Base-by-base conservation (phyloP, 768 basidiomycete genomes). In the Mycena venus region DNA sequence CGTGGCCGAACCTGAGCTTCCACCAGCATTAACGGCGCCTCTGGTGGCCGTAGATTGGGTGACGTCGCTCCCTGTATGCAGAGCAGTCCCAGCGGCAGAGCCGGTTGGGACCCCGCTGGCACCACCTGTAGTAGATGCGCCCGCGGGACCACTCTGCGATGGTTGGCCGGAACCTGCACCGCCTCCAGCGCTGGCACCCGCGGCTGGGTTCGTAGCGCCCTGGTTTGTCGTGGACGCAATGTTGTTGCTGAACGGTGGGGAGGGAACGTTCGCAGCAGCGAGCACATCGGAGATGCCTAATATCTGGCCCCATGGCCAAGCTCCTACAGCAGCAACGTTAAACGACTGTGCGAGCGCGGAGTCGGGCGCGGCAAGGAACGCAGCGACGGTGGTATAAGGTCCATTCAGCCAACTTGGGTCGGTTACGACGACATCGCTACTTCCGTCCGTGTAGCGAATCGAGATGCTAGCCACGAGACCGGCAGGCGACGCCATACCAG, bases 351-450 rank as follows among this genome's bases (percentile, higher is more conserved):
- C 59, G 14, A 74, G 62, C 31, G 29, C 40, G 15, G 67, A 44
- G 44, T 74, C 73, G 5, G 61, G 5, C 4, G 25, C 25, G 2
- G 72, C 34, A 27, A 74, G 61, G 36, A 74, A 74, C 21, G 58
- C 34, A 2, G 59, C 9, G 60, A n/a, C 25, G 47, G 23, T 17
- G 7, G 47, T 25, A 14, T 49, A 49, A 19, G 59, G 31, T 6
- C 62, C 55, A n/a, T 59, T 47, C 11, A 71, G 53, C 74, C 74
- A 75, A 23, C 44, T 70, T 19, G 69, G n/a, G n/a, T 75, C 69
- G 1, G 74, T 68, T 29, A 36, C 38, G n/a, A 75, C 49, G 23
- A 68, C 14, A n/a, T 70, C 55, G 40, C 63, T 68, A 17, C 23
- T 60, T 5, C 69, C 74, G 27, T 75, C 69, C 14, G 53, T 8